Percentiles rank a stretch among this genome's conserved stretches.
Conservation (phyloP, 768 basidiomycete species). For the Termitomyces sp. region DNA sequence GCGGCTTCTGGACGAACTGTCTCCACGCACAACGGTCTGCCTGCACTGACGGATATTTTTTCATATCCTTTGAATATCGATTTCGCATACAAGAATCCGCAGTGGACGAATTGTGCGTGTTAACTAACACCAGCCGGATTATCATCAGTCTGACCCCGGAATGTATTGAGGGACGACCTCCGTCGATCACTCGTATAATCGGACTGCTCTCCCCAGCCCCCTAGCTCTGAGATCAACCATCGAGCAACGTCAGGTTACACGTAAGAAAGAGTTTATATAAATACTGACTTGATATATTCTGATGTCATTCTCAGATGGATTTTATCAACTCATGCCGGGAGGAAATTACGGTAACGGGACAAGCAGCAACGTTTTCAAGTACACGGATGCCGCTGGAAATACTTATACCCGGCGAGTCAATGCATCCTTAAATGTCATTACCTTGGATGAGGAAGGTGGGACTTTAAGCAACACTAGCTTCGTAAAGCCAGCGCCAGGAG, state of each 20-base stretch:
- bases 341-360: conserved; percentile 66
- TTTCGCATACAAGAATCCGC: conserved; percentile 30
- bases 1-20: conserved; percentile 29
- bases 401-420: conserved; percentile 58
- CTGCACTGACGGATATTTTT: conserved; percentile 34
- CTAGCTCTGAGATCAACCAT: conserved; percentile 57
- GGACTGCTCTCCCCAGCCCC: conserved; percentile 51
- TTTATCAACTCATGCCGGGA: conserved; percentile 19
- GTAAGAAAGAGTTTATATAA: conserved; percentile 27
- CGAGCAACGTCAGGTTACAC: conserved; percentile 50
- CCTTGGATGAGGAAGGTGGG: conserved; percentile 53
- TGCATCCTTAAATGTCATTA: conserved; percentile 57
- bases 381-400: conserved; percentile 53
- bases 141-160: neutral
- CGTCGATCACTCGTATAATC: conserved; percentile 69
- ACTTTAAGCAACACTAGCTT: conserved; percentile 20
- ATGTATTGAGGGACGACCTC: conserved; percentile 37
- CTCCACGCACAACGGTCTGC: conserved; percentile 38
- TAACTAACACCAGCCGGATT: neutral
- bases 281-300: conserved; percentile 34
- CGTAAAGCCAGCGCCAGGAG: neutral
- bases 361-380: conserved; percentile 62
- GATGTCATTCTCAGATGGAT: conserved; percentile 18
- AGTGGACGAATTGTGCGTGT: conserved; percentile 31
- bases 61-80: conserved; percentile 44